Evolutionary conservation across 129 eudicot species (phyloP).

Genomic region (Chrysanthemum lavandulifolium): DNA sequence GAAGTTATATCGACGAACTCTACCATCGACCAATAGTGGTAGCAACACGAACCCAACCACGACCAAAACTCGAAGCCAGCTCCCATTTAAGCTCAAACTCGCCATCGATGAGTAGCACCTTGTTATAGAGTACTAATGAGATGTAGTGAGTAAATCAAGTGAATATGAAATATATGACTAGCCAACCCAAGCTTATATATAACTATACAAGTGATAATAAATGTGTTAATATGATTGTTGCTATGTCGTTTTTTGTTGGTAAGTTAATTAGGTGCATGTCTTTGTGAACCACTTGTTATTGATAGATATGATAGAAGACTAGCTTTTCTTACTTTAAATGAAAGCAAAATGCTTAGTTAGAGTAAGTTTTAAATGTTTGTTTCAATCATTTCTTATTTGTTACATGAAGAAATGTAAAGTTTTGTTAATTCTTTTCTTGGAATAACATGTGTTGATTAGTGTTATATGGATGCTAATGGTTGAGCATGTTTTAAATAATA

Average conservation of each 20-base stretch:
- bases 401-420: slow-evolving; percentile 28
- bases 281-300: slow-evolving; percentile 29
- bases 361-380: slow-evolving; percentile 33
- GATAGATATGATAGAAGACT: slow-evolving; percentile 16
- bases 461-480: too few relatives aligned
- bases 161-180: slow-evolving; percentile 26
- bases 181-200: slow-evolving; percentile 50
- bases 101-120: slow-evolving; percentile 1
- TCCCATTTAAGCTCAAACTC: slow-evolving; percentile 28
- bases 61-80: slow-evolving; percentile 40
- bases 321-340: slow-evolving; percentile 28
- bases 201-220: slow-evolving; percentile 18
- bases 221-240: slow-evolving; percentile 26
- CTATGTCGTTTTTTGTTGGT: slow-evolving; percentile 47
- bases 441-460: background rate
- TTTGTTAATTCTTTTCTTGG: background rate
- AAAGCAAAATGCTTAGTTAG: slow-evolving; percentile 33
- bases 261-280: slow-evolving; percentile 42
- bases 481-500: too few relatives aligned
- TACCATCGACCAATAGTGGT: slow-evolving; percentile 42
- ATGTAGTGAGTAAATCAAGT: slow-evolving; percentile 13
- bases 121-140: background rate
- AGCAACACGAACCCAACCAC: slow-evolving; percentile 41
- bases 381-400: slow-evolving; percentile 36
- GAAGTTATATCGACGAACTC: slow-evolving; percentile 70